Evolutionary conservation across 768 basidiomycete species (phyloP).

Genomic region (Tricholoma flavovirens): DNA sequence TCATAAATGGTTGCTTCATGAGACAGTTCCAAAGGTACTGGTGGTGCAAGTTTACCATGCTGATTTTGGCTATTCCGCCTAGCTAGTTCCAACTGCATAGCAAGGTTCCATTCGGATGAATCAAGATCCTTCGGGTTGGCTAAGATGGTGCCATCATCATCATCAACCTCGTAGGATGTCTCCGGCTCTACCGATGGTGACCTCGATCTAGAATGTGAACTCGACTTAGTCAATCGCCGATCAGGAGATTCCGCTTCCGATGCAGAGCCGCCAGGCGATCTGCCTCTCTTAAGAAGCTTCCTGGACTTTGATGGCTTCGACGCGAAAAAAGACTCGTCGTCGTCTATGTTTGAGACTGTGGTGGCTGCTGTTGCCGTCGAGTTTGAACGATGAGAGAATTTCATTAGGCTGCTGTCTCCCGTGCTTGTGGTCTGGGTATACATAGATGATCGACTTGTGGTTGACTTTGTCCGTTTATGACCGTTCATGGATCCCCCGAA

Average conservation of each 20-base stretch:
- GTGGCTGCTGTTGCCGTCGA: constrained; percentile 65
- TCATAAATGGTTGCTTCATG: constrained; percentile 72
- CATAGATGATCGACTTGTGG: constrained; percentile 65
- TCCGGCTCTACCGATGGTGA: constrained; percentile 39
- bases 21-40: constrained; percentile 38
- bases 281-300: constrained; percentile 36
- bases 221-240: constrained; percentile 29
- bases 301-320: constrained; percentile 44
- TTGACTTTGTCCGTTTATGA: constrained; percentile 65
- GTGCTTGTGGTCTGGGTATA: constrained; percentile 68
- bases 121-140: constrained; percentile 40
- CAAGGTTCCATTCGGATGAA: constrained; percentile 70
- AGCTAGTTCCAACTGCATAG: constrained; percentile 75
- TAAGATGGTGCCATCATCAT: constrained; percentile 35
- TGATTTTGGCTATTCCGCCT: constrained; percentile 81
- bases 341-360: constrained; percentile 45
- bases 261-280: constrained; percentile 37
- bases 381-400: constrained; percentile 66
- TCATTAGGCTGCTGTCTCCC: constrained; percentile 59
- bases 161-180: constrained; percentile 38
- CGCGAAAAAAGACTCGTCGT: constrained; percentile 46
- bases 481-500: constrained; percentile 70
- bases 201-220: constrained; percentile 30
- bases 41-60: constrained; percentile 37
- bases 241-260: constrained; percentile 42